A percentile compares a stretch with the other conserved stretches of the same genome.
Conservation (phyloP, 2,329 filamentous ascomycete species). For the Escovopsis sp. region DNA sequence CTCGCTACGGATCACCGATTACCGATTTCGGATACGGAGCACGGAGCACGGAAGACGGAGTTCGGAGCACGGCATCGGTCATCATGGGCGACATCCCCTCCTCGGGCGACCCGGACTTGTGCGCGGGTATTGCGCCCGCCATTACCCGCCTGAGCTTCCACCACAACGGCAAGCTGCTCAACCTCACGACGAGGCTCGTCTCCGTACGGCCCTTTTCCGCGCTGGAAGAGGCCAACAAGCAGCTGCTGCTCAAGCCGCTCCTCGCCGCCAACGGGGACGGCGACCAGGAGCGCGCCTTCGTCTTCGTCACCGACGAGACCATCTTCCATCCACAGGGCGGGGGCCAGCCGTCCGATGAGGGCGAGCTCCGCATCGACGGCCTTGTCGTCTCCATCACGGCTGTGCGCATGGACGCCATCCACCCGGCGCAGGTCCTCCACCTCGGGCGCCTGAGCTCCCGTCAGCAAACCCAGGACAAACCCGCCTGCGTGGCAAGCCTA, state of each 20-base stretch:
- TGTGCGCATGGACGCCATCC: conserved; percentile 39
- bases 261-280: conserved; percentile 9
- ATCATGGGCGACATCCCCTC: too few relatives aligned
- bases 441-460: conserved; percentile 34
- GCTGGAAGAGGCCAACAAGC: conserved; percentile 35
- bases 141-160: conserved; percentile 31
- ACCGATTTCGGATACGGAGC: too few relatives aligned
- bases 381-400: conserved; percentile 25
- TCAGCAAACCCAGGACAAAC: background rate
- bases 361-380: conserved; percentile 16
- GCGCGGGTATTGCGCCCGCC: background rate
- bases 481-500: conserved; percentile 18
- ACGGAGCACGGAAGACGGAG: too few relatives aligned
- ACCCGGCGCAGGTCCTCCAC: conserved; percentile 46
- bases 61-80: too few relatives aligned
- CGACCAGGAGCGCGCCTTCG: conserved; percentile 31
- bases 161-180: conserved; percentile 27
- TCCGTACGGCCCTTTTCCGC: conserved; percentile 33
- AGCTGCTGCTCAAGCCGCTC: conserved; percentile 39
- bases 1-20: too few relatives aligned
- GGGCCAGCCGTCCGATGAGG: conserved; percentile 56
- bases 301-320: conserved; percentile 49
- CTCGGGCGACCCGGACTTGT: too few relatives aligned
- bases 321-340: conserved; percentile 66
- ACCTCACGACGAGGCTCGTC: conserved; percentile 27